phyloP scores from a whole-genome alignment of 768 basidiomycete genomes.

The Auriscalpium microsporum region DNA sequence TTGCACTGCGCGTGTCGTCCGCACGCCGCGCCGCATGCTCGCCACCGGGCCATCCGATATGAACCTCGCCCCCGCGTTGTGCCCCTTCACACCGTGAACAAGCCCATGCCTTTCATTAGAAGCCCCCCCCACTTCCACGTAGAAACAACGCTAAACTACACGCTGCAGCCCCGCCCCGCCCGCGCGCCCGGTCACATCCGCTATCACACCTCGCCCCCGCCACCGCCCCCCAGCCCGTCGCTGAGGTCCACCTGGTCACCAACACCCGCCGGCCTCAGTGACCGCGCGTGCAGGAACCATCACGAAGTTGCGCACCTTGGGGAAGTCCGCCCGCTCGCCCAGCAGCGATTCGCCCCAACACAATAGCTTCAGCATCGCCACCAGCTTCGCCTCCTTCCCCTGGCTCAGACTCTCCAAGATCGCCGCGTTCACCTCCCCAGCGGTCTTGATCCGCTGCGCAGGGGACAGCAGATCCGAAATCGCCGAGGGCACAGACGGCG shows the following conservation, averaged over 20 bases:
- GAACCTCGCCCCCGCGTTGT: no score
- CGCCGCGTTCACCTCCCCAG: constrained; percentile 90
- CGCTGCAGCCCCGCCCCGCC: no score
- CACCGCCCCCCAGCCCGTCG: not conserved
- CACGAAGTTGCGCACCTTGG: constrained; percentile 43
- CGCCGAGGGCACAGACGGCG: constrained; percentile 47
- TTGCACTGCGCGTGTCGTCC: not conserved
- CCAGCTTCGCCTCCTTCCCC: constrained; percentile 86
- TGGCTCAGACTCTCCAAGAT: constrained; percentile 89
- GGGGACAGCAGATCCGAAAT: constrained; percentile 79
- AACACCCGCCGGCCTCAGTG: not conserved
- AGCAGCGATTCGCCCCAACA: constrained; percentile 84
- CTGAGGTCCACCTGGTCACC: constrained; percentile 7
- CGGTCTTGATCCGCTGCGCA: constrained; percentile 88
- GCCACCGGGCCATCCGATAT: no score
- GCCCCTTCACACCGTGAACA: no score
- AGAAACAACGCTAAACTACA: not conserved
- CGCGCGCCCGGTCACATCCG: not conserved
- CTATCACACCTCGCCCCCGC: not conserved
- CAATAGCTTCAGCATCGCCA: constrained; percentile 72
- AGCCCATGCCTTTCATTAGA: no score
- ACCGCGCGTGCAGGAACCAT: constrained; percentile 11
- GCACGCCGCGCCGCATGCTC: not conserved
- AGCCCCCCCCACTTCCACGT: not conserved
- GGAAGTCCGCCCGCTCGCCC: constrained; percentile 72